These are phyloP conservation scores for Exserohilum turcica DNA, from an alignment of 2,329 filamentous ascomycete species.

Conservation along the genomic window DNA sequence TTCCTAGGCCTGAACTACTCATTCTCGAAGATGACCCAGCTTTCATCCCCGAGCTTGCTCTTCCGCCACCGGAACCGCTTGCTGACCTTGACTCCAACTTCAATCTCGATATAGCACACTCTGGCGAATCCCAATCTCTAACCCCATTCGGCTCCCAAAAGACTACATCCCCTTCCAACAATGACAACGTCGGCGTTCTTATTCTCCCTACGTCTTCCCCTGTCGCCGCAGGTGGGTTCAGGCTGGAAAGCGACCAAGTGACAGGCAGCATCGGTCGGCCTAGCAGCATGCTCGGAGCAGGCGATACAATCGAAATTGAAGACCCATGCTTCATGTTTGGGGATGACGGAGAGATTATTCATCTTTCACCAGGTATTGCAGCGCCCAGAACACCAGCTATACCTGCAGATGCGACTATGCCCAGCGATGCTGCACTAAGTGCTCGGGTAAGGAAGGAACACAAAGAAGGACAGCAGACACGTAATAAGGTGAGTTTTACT, in stretches of 20 bases:
- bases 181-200: slow-evolving; percentile 37
- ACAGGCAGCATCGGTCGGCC: slow-evolving; percentile 43
- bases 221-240: slow-evolving; percentile 47
- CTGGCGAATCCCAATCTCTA: slow-evolving; percentile 47
- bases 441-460: slow-evolving; percentile 51
- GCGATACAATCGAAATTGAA: slow-evolving; percentile 49
- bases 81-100: slow-evolving; percentile 49
- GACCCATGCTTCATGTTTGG: slow-evolving; percentile 67
- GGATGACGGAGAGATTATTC: slow-evolving; percentile 63
- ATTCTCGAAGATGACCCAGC: slow-evolving; percentile 80
- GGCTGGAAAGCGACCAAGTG: slow-evolving; percentile 50
- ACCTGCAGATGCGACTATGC: slow-evolving; percentile 19
- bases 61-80: slow-evolving; percentile 64
- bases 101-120: slow-evolving; percentile 42
- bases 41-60: slow-evolving; percentile 70
- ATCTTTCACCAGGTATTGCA: slow-evolving; percentile 41
- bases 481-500: slow-evolving; percentile 45
- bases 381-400: slow-evolving; percentile 21
- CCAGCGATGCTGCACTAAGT: slow-evolving; percentile 45
- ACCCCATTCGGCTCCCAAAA: slow-evolving; percentile 41
- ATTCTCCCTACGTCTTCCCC: slow-evolving; percentile 58
- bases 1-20: slow-evolving; percentile 72
- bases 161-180: slow-evolving; percentile 28
- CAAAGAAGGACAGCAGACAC: slow-evolving; percentile 46
- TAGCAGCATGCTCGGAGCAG: slow-evolving; percentile 40